phyloP scores from a whole-genome alignment of 2,329 filamentous ascomycete genomes.

The Epichloe hybrida region DNA sequence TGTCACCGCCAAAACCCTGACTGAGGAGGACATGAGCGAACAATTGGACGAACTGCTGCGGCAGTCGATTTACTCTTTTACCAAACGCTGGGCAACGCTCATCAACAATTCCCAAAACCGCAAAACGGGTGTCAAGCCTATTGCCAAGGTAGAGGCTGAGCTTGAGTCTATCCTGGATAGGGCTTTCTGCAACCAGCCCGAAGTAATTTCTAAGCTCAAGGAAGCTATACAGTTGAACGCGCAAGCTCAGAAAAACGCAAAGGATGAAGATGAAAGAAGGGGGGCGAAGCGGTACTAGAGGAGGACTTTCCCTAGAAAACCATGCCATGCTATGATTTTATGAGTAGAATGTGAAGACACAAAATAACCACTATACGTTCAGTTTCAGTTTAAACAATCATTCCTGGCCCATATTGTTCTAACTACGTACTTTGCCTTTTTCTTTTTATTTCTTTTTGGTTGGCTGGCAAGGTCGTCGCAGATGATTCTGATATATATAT shows the following conservation, averaged over 20 bases:
- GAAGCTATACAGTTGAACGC: conserved; percentile 46
- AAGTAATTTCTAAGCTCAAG: conserved; percentile 45
- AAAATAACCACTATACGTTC: too few relatives aligned
- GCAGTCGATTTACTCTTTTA: conserved; percentile 50
- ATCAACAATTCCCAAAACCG: conserved; percentile 34
- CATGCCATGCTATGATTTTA: neutral
- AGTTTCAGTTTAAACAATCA: too few relatives aligned
- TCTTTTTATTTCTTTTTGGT: too few relatives aligned
- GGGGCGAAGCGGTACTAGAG: conserved; percentile 12
- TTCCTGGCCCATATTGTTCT: too few relatives aligned
- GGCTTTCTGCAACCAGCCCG: conserved; percentile 45
- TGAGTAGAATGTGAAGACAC: neutral
- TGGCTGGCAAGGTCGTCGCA: too few relatives aligned
- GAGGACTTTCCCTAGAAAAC: neutral
- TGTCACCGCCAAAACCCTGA: conserved; percentile 26
- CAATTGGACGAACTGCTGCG: conserved; percentile 50
- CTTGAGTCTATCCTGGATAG: conserved; percentile 41
- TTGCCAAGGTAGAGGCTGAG: conserved; percentile 41
- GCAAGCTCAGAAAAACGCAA: conserved; percentile 35
- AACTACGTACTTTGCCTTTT: too few relatives aligned
- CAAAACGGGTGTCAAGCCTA: conserved; percentile 34
- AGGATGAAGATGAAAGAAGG: conserved; percentile 24
- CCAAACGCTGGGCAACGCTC: conserved; percentile 42
- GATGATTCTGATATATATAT: too few relatives aligned
- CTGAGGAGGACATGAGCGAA: conserved; percentile 47